Conservation (phyloP, 805 yeast species). For the Brettanomyces custersianus region DNA sequence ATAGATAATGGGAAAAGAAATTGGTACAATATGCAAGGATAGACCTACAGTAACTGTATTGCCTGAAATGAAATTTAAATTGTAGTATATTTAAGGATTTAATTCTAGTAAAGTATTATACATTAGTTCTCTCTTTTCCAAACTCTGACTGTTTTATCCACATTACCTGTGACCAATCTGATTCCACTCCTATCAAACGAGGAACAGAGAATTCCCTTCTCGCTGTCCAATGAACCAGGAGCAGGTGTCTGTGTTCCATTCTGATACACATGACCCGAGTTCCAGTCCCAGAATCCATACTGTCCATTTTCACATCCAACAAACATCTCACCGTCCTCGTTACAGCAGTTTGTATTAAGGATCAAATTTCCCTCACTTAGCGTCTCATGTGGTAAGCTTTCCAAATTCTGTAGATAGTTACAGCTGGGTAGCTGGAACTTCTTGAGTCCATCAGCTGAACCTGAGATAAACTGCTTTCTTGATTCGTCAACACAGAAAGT, state of each 20-base stretch:
- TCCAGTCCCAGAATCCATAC: slow-evolving; percentile 72
- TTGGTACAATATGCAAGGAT: too few species aligned
- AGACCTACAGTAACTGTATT: too few species aligned
- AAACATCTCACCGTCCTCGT: slow-evolving; percentile 53
- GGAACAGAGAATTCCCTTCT: slow-evolving; percentile 59
- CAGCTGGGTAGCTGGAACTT: slow-evolving; percentile 84
- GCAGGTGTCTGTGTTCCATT: slow-evolving; percentile 40
- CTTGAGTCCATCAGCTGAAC: slow-evolving; percentile 70
- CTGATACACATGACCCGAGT: slow-evolving; percentile 57
- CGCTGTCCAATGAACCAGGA: slow-evolving; percentile 66
- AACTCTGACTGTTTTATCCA: slow-evolving; percentile 78
- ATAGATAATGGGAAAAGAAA: too few species aligned
- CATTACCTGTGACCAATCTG: slow-evolving; percentile 77
- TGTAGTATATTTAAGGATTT: background rate
- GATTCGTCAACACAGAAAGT: slow-evolving; percentile 65
- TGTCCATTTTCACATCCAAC: slow-evolving; percentile 83
- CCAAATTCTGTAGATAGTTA: slow-evolving; percentile 43
- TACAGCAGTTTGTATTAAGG: slow-evolving; percentile 60
- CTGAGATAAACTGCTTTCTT: slow-evolving; percentile 71
- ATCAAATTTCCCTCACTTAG: slow-evolving; percentile 30
- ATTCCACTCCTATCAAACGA: slow-evolving; percentile 73
- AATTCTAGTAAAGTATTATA: background rate
- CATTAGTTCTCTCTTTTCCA: slow-evolving; percentile 34
- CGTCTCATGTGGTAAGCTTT: slow-evolving; percentile 21
- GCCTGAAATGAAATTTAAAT: background rate